Conservation (phyloP, 441 rosid genomes). For the Omphalea diandra region DNA sequence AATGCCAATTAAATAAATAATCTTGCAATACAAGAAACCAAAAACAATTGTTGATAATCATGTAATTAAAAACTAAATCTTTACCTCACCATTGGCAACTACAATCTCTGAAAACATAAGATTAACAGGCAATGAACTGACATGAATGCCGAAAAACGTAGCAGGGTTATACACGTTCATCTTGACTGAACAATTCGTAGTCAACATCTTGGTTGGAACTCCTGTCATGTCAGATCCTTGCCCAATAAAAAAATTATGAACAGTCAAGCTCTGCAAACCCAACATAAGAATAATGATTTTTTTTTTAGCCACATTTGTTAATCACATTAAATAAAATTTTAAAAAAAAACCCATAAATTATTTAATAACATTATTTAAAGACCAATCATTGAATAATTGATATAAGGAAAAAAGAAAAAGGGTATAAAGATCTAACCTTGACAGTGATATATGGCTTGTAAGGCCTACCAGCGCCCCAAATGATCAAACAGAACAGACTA, state of each 20-base stretch:
- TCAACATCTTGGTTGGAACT: slow-evolving; percentile 71
- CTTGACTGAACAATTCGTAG: slow-evolving; percentile 59
- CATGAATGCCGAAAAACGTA: slow-evolving; percentile 74
- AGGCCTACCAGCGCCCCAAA: slow-evolving; percentile 87
- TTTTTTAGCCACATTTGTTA: no score
- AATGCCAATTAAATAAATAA: neutral
- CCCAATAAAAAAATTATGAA: slow-evolving; percentile 61
- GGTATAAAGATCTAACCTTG: slow-evolving; percentile 45
- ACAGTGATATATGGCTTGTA: slow-evolving; percentile 58
- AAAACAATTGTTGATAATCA: neutral
- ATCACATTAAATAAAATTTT: no score
- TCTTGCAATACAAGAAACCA: neutral
- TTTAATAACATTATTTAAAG: neutral
- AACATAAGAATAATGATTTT: no score
- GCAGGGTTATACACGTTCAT: slow-evolving; percentile 71
- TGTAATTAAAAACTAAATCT: neutral
- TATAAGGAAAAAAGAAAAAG: no score
- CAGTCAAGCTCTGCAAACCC: slow-evolving; percentile 60
- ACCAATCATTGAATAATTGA: no score
- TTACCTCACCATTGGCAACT: slow-evolving; percentile 80
- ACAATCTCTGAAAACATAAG: slow-evolving; percentile 61
- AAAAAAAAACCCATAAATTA: no score
- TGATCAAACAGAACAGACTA: slow-evolving; percentile 64
- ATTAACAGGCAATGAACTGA: slow-evolving; percentile 56
- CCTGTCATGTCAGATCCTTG: slow-evolving; percentile 83